Base-by-base conservation (phyloP, 768 basidiomycete genomes). In the Tylopilus rubrobrunneus region DNA sequence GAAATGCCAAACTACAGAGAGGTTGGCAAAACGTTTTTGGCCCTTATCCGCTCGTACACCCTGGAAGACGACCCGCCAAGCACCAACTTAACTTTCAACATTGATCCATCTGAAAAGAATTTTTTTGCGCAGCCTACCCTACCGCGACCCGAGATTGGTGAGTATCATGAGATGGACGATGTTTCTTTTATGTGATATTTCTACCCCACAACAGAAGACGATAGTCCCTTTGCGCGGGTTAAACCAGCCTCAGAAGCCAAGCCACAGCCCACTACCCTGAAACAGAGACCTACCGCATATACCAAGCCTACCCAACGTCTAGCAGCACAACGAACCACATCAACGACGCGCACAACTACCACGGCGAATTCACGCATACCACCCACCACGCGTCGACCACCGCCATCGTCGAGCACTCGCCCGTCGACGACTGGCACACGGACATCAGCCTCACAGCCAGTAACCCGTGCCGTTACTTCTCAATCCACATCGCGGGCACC, bases 1-100 rank as follows among this genome's bases (percentile, higher is more conserved):
- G 78, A 78, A 48, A 66, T 80, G 61, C 80, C 80, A 14, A 69
- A 82, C 50, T 82, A 78, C 56, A 74, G 64, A 58, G 64, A 70
- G 27, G 60, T 77, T 19, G 79, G 79, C 0, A 61, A 61, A 28
- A 64, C 56, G 5, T 40, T 81, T 1, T 69, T 75, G 46, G 57
- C 66, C 9, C 59, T 74, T 25, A 73, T 71, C 48, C 74, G 71
- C 29, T 70, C 71, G 7, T 62, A 69, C 43, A 55, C 62, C 4
- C 44, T 71, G 8, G 74, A 76, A 19, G 75, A 77, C 11, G 57
- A 67, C 21, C 62, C 49, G 14, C 56, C 56, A 1, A 60, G 45
- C 53, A 49, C 48, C 39, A 28, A 61, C 29, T 7, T 60, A 1
- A 64, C 63, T 12, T 68, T 70, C 42, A 60, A 52, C 21, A n/a